phyloP scores from a whole-genome alignment of 345 rosid species.

The Boechera stricta region DNA sequence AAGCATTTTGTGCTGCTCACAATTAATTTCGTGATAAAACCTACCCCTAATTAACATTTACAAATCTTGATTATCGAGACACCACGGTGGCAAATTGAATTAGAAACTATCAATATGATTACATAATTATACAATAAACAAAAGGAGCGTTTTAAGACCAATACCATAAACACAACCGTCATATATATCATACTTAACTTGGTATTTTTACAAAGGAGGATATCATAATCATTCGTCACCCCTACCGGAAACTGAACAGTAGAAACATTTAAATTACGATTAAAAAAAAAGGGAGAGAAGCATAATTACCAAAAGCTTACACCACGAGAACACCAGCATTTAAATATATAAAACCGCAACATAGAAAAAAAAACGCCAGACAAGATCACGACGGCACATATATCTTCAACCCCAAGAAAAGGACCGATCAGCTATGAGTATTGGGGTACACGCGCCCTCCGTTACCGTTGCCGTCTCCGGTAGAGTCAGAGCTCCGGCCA shows the following conservation, averaged over 20 bases:
- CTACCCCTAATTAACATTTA: not conserved
- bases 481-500: slow-evolving; percentile 14
- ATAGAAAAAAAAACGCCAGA: not conserved
- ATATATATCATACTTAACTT: not conserved
- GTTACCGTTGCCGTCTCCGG: slow-evolving; percentile 3
- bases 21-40: not conserved
- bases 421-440: slow-evolving; percentile 16
- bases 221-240: not conserved
- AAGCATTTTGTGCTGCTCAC: not conserved
- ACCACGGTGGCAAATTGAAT: not conserved
- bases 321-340: not conserved
- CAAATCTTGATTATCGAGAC: not conserved
- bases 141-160: not conserved
- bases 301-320: not conserved
- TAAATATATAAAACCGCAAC: not conserved
- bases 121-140: not conserved
- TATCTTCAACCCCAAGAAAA: slow-evolving; percentile 4
- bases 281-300: not conserved
- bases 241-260: not conserved
- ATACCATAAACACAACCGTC: not conserved
- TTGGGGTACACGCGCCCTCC: slow-evolving; percentile 28
- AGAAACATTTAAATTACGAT: not conserved
- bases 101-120: not conserved
- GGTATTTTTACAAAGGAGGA: not conserved
- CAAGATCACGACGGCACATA: not conserved